Evolutionary conservation across 2,329 filamentous ascomycete genomes (phyloP), one percentile per base, ranked within the genome.

Genomic region (Diaporthe vaccinii): DNA sequence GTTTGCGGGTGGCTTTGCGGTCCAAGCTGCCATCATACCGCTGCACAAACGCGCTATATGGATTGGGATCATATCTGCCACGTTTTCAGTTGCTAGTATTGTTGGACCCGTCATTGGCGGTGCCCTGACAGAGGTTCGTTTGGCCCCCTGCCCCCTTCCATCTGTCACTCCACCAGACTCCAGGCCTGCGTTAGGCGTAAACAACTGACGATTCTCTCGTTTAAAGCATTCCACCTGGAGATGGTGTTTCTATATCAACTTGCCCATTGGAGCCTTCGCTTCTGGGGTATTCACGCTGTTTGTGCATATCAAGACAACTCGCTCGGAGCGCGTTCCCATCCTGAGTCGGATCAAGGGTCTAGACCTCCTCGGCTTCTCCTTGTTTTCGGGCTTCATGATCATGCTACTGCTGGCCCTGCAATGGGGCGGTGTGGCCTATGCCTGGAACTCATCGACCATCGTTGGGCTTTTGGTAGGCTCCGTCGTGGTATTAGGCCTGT

Each of bases 391-490:
- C 77, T 76, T 78, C 79, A 77, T 84, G 82, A 73, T 86, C 79
- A 77, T 80, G 80, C 80, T 83, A 65, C 76, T 86, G n/a, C 82
- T 87, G 7, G 85, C 85, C 1, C 78, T 87, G 15, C 84, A 86
- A 78, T 86, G 82, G 80, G 85, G 84, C 58, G 86, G 85, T 4
- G 80, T 81, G 44, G 82, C 81, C 0, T 80, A 84, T 55, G 22
- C 82, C 1, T 87, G 85, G 85, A 78, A 77, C 34, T 76, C 75
- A 12, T 76, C 78, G 28, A 76, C 78, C 17, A 82, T 85, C n/a
- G 82, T 85, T 53, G 84, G 82, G 9, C 79, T 81, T 14, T 78
- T 86, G 6, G 79, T 84, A 46, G 80, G 80, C 3, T 78, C 77
- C 10, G 76, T 58, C 6, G 69, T 78, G 14, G 61, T 78, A 9